These are phyloP conservation scores for Tricholoma bakamatsutake DNA, from an alignment of 768 basidiomycete species.

Conservation along the genomic window DNA sequence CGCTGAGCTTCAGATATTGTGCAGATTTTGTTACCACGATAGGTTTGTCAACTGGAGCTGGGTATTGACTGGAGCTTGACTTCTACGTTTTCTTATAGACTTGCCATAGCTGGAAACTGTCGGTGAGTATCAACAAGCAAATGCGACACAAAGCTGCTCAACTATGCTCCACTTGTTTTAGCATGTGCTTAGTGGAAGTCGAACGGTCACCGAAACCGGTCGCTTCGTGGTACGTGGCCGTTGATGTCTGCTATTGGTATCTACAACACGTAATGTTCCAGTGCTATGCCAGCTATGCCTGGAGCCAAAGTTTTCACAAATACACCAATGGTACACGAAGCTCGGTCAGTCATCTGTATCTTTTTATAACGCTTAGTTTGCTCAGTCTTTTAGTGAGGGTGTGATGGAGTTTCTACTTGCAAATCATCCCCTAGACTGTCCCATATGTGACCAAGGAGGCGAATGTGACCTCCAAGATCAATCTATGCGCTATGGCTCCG, in stretches of 20 bases:
- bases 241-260: not conserved
- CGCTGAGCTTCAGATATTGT: constrained; percentile 13
- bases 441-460: constrained; percentile 97
- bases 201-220: constrained; percentile 93
- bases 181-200: constrained; percentile 99
- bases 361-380: constrained; percentile 2
- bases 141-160: constrained; percentile 1
- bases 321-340: constrained; percentile 85
- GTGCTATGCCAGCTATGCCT: constrained; percentile 97
- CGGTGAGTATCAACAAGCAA: constrained; percentile 46
- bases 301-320: constrained; percentile 92
- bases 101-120: constrained; percentile 97
- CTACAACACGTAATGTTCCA: constrained; percentile 21
- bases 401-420: constrained; percentile 99
- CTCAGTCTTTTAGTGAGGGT: constrained; percentile 59
- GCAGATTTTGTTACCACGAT: constrained; percentile 83
- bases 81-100: constrained; percentile 34
- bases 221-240: constrained; percentile 68
- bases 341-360: constrained; percentile 41
- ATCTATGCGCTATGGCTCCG: constrained; percentile 98
- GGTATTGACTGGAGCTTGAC: constrained; percentile 1
- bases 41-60: constrained; percentile 38
- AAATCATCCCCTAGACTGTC: constrained; percentile 98
- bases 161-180: constrained; percentile 20
- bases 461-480: constrained; percentile 99